These are phyloP conservation scores for Nectriaceae sp. DNA, from an alignment of 2,329 filamentous ascomycete genomes.

Conservation along the genomic window DNA sequence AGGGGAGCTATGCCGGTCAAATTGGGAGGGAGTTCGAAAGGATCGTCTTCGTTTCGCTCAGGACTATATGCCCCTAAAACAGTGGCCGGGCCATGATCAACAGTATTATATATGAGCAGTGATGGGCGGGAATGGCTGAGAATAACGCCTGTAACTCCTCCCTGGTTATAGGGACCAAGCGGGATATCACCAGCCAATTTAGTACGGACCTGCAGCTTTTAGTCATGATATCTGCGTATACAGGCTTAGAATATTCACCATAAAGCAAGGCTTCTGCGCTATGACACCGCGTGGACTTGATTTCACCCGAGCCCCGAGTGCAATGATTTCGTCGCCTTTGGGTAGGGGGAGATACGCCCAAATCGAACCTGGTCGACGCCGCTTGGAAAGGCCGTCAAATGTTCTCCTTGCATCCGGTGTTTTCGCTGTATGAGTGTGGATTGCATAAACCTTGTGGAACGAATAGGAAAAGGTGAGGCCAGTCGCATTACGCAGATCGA, in stretches of 20 bases:
- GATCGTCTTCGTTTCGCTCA: background rate
- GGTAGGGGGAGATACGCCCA: slow-evolving; percentile 10
- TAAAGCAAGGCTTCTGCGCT: background rate
- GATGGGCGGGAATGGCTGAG: background rate
- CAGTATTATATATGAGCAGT: slow-evolving; percentile 4
- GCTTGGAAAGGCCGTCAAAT: background rate
- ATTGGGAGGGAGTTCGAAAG: too few relatives aligned
- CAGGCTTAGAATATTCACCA: background rate
- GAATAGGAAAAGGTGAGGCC: background rate
- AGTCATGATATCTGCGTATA: background rate
- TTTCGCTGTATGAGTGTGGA: slow-evolving; percentile 2
- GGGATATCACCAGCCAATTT: slow-evolving; percentile 5
- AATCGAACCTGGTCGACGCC: background rate
- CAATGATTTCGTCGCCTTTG: background rate
- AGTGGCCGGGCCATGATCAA: background rate
- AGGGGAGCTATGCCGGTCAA: too few relatives aligned
- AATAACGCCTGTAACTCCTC: background rate
- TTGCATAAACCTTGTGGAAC: background rate
- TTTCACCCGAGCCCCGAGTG: background rate
- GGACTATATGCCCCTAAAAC: background rate
- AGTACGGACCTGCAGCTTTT: slow-evolving; percentile 2
- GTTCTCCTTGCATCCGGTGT: background rate
- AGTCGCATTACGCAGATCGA: background rate
- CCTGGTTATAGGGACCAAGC: slow-evolving; percentile 1
- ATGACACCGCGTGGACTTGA: too few relatives aligned